Conservation (phyloP, 148 eudicot species). For the Bassia scoparia region DNA sequence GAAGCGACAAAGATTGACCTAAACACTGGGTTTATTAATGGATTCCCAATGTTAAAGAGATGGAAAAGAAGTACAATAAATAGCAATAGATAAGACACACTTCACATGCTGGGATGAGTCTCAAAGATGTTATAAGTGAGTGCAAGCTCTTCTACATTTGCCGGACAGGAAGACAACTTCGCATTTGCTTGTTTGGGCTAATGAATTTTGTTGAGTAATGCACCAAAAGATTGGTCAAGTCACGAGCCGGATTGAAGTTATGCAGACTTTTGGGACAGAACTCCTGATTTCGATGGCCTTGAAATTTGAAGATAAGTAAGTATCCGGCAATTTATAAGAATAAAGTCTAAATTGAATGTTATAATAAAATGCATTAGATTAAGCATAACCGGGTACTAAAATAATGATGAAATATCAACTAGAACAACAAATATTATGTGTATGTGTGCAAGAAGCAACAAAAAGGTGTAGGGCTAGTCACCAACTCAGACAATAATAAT, state of each 20-base stretch:
- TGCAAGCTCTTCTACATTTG: slow-evolving; percentile 44
- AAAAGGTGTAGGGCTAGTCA: no score
- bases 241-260: slow-evolving; percentile 35
- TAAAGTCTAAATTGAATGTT: no score
- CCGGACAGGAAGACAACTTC: slow-evolving; percentile 45
- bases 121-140: slow-evolving; percentile 32
- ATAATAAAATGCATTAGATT: no score
- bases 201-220: slow-evolving; percentile 38
- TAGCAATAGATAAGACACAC: no score
- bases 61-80: slow-evolving; percentile 18
- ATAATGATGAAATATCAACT: no score
- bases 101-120: slow-evolving; percentile 23
- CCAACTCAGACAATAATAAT: no score
- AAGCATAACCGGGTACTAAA: no score
- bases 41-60: slow-evolving; percentile 27
- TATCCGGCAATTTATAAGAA: not conserved
- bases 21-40: slow-evolving; percentile 33
- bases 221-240: slow-evolving; percentile 41
- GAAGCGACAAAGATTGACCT: slow-evolving; percentile 28
- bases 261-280: slow-evolving; percentile 30
- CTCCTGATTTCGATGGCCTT: slow-evolving; percentile 35
- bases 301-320: slow-evolving; percentile 34
- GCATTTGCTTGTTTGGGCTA: slow-evolving; percentile 31
- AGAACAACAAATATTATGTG: no score
- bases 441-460: no score